Evolutionary conservation across 2,329 filamentous ascomycete genomes (phyloP).

Genomic region (Fusarium chuoi): DNA sequence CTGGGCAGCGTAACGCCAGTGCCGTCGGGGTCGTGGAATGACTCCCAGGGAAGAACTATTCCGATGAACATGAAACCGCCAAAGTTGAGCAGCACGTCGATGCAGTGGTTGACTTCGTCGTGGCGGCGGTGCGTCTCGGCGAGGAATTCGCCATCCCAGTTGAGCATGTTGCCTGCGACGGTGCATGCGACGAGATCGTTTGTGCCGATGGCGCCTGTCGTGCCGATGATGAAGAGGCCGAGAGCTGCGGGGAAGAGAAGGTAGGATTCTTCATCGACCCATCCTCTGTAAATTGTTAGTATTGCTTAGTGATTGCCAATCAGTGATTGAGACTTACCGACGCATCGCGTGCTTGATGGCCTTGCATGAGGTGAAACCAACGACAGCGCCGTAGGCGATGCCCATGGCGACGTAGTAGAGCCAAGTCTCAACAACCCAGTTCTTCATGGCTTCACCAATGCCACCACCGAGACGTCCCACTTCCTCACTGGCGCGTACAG

Average conservation of each 20-base stretch:
- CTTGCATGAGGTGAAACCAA: constrained; percentile 60
- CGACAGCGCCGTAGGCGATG: constrained; percentile 61
- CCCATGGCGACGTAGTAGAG: constrained; percentile 68
- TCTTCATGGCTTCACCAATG: constrained; percentile 60
- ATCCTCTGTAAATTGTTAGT: constrained; percentile 51
- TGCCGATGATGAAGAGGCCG: constrained; percentile 67
- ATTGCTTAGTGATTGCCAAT: neutral
- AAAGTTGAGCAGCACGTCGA: constrained; percentile 69
- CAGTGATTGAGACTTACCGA: constrained; percentile 32
- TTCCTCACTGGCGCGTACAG: constrained; percentile 43
- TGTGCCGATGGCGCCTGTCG: constrained; percentile 66
- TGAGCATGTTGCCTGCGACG: constrained; percentile 66
- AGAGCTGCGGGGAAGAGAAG: constrained; percentile 62
- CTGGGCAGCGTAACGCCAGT: constrained; percentile 64
- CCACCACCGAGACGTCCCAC: constrained; percentile 64
- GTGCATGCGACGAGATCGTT: constrained; percentile 71
- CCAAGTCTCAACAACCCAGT: constrained; percentile 70
- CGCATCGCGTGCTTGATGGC: constrained; percentile 56
- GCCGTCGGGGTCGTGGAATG: constrained; percentile 62
- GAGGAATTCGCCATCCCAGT: constrained; percentile 71
- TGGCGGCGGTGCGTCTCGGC: constrained; percentile 65
- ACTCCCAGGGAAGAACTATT: constrained; percentile 63
- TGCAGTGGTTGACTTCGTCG: constrained; percentile 68
- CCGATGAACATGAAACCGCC: constrained; percentile 70
- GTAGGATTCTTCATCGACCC: constrained; percentile 67